Evolutionary conservation across 1,139 yeast genomes (phyloP).

Genomic region (Petasospora rhodanensis): DNA sequence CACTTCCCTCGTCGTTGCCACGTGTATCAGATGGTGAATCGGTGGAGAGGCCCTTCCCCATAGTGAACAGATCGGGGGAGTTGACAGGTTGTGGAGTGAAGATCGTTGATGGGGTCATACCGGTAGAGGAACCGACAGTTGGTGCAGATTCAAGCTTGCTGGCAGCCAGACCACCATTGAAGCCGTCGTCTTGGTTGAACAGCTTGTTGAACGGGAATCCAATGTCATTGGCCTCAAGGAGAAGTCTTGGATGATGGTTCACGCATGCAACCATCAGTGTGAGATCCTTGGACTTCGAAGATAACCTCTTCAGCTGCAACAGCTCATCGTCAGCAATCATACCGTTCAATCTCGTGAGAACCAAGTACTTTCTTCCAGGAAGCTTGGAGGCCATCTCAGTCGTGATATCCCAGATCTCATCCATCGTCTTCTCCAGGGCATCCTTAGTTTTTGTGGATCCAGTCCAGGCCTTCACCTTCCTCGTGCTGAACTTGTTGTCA

Average conservation of each 20-base stretch:
- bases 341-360: conserved; percentile 64
- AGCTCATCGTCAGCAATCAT: conserved; percentile 76
- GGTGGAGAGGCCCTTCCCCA: conserved; percentile 26
- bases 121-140: conserved; percentile 25
- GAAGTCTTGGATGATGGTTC: conserved; percentile 54
- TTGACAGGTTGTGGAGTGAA: conserved; percentile 31
- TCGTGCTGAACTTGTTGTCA: conserved; percentile 70
- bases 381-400: conserved; percentile 33
- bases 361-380: conserved; percentile 52
- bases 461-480: conserved; percentile 65
- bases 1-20: conserved; percentile 21
- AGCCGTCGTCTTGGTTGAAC: conserved; percentile 24
- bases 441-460: conserved; percentile 40
- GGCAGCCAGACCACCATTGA: conserved; percentile 16
- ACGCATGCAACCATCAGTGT: conserved; percentile 74
- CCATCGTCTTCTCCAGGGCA: conserved; percentile 51
- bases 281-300: conserved; percentile 55
- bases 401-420: conserved; percentile 56
- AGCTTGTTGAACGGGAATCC: conserved; percentile 31
- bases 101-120: conserved; percentile 26
- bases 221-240: conserved; percentile 37
- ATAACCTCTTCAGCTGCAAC: conserved; percentile 69
- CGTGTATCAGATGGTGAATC: conserved; percentile 22
- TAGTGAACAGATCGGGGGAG: conserved; percentile 38
- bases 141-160: conserved; percentile 21